Conservation (phyloP, 352 stramenopile genomes). For the Globisporangium echinulatum region DNA sequence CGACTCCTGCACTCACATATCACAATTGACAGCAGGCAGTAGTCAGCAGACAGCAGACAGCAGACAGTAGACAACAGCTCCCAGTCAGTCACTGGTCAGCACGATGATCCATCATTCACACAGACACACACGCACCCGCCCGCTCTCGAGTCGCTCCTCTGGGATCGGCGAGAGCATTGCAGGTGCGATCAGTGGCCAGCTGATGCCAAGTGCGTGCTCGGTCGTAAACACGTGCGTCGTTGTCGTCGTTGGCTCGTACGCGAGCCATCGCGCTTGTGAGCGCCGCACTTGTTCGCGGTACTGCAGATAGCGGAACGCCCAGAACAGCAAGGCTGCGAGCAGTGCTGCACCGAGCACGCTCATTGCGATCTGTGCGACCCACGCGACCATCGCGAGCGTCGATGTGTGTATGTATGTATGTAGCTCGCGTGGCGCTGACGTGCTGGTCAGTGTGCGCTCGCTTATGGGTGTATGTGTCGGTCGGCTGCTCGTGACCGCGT, state of each 20-base stretch:
- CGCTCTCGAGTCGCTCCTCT: conserved; percentile 49
- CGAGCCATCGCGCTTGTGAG: conserved; percentile 62
- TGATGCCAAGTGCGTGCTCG: conserved; percentile 8
- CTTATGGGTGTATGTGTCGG: not conserved
- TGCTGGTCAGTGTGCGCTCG: not conserved
- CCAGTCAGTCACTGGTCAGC: not conserved
- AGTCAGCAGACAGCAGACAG: too few species aligned
- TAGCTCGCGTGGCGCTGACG: not conserved
- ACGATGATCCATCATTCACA: conserved; percentile 4
- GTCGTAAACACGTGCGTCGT: conserved; percentile 10
- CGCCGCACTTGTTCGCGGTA: conserved; percentile 52
- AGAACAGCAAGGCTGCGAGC: conserved; percentile 37
- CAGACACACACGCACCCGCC: conserved; percentile 23
- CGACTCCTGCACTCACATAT: too few species aligned
- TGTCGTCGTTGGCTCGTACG: conserved; percentile 27
- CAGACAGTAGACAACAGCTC: too few species aligned
- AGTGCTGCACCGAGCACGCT: conserved; percentile 29
- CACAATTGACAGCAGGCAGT: too few species aligned
- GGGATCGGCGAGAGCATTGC: conserved; percentile 65
- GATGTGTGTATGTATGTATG: too few species aligned
- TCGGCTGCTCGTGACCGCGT: too few species aligned
- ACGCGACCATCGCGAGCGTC: conserved; percentile 25
- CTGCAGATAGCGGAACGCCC: conserved; percentile 52
- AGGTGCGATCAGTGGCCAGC: conserved; percentile 48
- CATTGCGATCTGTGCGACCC: conserved; percentile 32